Percentiles rank a stretch among this genome's conserved stretches.
These are phyloP conservation scores for Hymenoscyphus infarciens DNA, from an alignment of 2,329 filamentous ascomycete genomes.

Conservation along the genomic window DNA sequence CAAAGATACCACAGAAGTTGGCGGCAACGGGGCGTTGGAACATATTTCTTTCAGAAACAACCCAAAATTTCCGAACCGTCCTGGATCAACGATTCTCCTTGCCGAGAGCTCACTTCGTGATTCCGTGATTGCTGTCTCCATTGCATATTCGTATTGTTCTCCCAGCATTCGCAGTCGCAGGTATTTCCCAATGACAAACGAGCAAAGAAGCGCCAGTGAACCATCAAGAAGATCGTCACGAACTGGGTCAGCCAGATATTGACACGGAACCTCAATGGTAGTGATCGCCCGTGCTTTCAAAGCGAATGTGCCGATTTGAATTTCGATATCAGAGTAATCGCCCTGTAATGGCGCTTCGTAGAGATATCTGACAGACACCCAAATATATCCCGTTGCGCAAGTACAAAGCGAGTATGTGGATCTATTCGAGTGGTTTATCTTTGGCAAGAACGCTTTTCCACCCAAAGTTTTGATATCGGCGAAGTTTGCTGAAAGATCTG, in stretches of 20 bases:
- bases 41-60: slow-evolving; percentile 25
- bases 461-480: slow-evolving; percentile 29
- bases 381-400: slow-evolving; percentile 32
- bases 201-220: slow-evolving; percentile 24
- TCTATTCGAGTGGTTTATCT: slow-evolving; percentile 24
- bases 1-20: slow-evolving; percentile 28
- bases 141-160: slow-evolving; percentile 30
- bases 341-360: slow-evolving; percentile 1
- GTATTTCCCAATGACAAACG: slow-evolving; percentile 29
- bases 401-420: slow-evolving; percentile 28
- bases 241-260: slow-evolving; percentile 15
- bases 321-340: slow-evolving; percentile 22
- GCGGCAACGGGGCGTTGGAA: slow-evolving; percentile 29
- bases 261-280: slow-evolving; percentile 26
- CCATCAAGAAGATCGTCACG: slow-evolving; percentile 16
- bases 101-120: slow-evolving; percentile 21
- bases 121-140: slow-evolving; percentile 25
- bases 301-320: slow-evolving; percentile 32
- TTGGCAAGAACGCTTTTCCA: slow-evolving; percentile 28
- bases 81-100: slow-evolving; percentile 19
- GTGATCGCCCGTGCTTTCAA: slow-evolving; percentile 27
- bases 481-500: slow-evolving; percentile 30
- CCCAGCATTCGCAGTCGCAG: slow-evolving; percentile 28
- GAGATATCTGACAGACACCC: slow-evolving; percentile 21
- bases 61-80: slow-evolving; percentile 18